Percentiles rank a stretch among this genome's conserved stretches.
These are phyloP conservation scores for Thecaphora frezii DNA, from an alignment of 1,284 basidiomycete genomes.

Conservation along the genomic window DNA sequence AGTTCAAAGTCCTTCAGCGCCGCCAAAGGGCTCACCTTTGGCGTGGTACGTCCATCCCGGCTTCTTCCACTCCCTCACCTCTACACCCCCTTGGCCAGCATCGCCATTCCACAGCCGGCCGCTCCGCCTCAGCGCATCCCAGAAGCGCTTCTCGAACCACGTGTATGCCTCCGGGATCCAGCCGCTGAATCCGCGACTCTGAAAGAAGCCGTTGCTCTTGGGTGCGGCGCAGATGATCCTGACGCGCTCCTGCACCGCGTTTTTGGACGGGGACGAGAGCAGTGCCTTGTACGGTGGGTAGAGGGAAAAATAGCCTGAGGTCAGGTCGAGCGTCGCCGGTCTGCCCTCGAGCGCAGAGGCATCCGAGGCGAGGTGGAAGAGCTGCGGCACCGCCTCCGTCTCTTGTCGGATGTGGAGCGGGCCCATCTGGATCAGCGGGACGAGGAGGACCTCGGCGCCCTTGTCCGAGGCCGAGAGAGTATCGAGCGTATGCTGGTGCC, in stretches of 20 bases:
- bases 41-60: conserved; percentile 98
- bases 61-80: conserved; percentile 82
- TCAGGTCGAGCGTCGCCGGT: conserved; percentile 60
- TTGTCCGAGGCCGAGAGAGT: background rate
- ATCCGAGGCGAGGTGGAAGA: conserved; percentile 17
- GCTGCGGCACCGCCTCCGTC: conserved; percentile 48
- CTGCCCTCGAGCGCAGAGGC: background rate
- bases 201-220: conserved; percentile 85
- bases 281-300: conserved; percentile 69
- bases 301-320: conserved; percentile 92
- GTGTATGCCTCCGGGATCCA: conserved; percentile 96
- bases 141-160: conserved; percentile 79
- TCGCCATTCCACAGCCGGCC: conserved; percentile 60
- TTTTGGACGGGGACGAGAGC: conserved; percentile 17
- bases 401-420: conserved; percentile 59
- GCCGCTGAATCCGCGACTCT: conserved; percentile 82
- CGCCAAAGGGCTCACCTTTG: conserved; percentile 69
- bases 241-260: conserved; percentile 62
- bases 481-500: conserved; percentile 8
- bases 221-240: conserved; percentile 83
- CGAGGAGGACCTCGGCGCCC: conserved; percentile 38
- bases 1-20: conserved; percentile 8
- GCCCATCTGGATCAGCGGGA: conserved; percentile 61
- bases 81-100: conserved; percentile 61
- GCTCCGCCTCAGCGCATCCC: conserved; percentile 63